Conservation (phyloP, 768 basidiomycete genomes). For the Suillus subalutaceus region DNA sequence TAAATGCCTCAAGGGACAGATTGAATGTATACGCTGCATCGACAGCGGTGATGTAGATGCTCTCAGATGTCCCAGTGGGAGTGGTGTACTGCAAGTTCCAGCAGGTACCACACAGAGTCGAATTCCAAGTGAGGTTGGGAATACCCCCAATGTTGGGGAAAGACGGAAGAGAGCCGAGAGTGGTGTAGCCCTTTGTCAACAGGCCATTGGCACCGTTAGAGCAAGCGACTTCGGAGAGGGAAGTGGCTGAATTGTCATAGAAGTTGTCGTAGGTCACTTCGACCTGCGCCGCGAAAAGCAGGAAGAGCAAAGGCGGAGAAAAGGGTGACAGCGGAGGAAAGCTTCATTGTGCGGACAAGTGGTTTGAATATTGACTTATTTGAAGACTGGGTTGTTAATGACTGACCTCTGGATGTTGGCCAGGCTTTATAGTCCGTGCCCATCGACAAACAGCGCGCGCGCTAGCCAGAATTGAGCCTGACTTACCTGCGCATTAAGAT, state of each 20-base stretch:
- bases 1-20: conserved; percentile 38
- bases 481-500: not conserved
- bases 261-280: conserved; percentile 35
- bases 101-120: conserved; percentile 57
- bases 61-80: conserved; percentile 33
- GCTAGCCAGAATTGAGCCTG: not conserved
- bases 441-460: not conserved
- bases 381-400: not conserved
- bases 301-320: conserved; percentile 23
- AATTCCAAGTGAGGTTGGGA: conserved; percentile 42
- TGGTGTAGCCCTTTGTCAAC: conserved; percentile 33
- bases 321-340: conserved; percentile 14
- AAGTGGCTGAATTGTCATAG: conserved; percentile 33
- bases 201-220: conserved; percentile 39
- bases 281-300: conserved; percentile 16
- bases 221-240: conserved; percentile 36
- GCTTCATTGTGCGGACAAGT: conserved; percentile 43
- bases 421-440: not conserved
- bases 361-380: not conserved
- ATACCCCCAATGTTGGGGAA: conserved; percentile 37
- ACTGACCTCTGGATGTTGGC: not conserved
- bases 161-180: conserved; percentile 35
- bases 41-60: conserved; percentile 52
- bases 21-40: conserved; percentile 51
- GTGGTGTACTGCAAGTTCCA: conserved; percentile 56